Percentiles rank a stretch among this genome's conserved stretches.
These are phyloP conservation scores for Aspergillus saccharolyticus DNA, from an alignment of 495 filamentous ascomycete species.

Conservation along the genomic window DNA sequence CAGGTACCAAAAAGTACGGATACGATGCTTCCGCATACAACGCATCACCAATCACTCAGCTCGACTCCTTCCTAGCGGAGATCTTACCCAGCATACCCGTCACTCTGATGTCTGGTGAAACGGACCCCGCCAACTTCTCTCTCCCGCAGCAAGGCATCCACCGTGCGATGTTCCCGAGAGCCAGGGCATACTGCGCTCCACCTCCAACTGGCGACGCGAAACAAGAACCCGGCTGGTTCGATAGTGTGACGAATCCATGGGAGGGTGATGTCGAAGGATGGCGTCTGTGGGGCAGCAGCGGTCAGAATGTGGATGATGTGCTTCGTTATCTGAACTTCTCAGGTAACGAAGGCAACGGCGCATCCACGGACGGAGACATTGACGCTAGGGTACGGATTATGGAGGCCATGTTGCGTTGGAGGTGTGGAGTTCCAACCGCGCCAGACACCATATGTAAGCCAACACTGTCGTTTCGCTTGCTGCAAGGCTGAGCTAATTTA, in stretches of 20 bases:
- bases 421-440: constrained; percentile 87
- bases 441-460: constrained; percentile 86
- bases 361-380: constrained; percentile 27
- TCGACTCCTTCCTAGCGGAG: constrained; percentile 77
- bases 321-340: constrained; percentile 71
- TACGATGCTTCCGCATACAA: constrained; percentile 90
- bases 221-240: constrained; percentile 67
- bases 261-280: constrained; percentile 83
- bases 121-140: constrained; percentile 75
- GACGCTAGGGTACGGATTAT: constrained; percentile 77
- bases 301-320: constrained; percentile 91
- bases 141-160: constrained; percentile 82
- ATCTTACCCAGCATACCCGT: constrained; percentile 78
- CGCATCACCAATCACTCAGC: constrained; percentile 68
- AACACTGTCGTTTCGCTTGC: constrained; percentile 2
- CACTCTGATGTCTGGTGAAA: constrained; percentile 69
- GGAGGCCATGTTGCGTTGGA: constrained; percentile 88
- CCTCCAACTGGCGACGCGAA: constrained; percentile 41
- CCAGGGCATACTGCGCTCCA: constrained; percentile 58
- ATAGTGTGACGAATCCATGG: constrained; percentile 90
- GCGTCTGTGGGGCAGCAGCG: constrained; percentile 76
- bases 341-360: constrained; percentile 23
- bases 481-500: background rate
- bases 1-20: constrained; percentile 74
- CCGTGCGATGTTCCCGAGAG: constrained; percentile 70